These are phyloP conservation scores for Volutella citrinella DNA, from an alignment of 2,329 filamentous ascomycete genomes.

Conservation along the genomic window DNA sequence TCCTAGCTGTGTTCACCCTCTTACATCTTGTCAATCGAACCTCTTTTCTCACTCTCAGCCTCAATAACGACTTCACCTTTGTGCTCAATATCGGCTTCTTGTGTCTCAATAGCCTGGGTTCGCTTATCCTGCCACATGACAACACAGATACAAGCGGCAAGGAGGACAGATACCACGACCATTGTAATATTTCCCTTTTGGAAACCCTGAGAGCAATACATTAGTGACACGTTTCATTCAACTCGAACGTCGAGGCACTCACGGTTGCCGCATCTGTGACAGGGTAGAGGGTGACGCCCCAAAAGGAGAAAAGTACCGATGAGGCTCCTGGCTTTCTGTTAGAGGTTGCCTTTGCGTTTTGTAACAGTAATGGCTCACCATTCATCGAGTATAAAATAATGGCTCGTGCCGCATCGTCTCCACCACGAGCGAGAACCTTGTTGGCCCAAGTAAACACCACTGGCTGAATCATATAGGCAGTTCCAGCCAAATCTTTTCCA, in stretches of 20 bases:
- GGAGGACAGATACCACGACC: constrained; percentile 18
- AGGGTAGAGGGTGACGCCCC: constrained; percentile 36
- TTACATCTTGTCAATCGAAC: too few relatives aligned
- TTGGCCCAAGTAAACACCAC: constrained; percentile 40
- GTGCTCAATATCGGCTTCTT: constrained; percentile 5
- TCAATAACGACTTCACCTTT: background rate
- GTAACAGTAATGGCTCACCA: constrained; percentile 16
- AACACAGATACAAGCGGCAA: constrained; percentile 10
- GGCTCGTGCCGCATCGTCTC: constrained; percentile 35
- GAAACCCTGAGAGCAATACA: constrained; percentile 9
- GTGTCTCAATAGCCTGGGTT: constrained; percentile 5
- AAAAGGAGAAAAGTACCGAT: constrained; percentile 37
- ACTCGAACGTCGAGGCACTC: too few relatives aligned
- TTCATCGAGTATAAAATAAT: constrained; percentile 38
- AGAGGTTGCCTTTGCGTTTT: background rate
- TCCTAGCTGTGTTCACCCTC: too few relatives aligned
- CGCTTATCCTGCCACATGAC: constrained; percentile 16
- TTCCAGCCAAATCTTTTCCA: constrained; percentile 32
- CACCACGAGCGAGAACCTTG: constrained; percentile 31
- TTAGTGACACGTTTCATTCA: too few relatives aligned
- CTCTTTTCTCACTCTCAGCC: background rate
- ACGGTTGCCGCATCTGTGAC: constrained; percentile 35
- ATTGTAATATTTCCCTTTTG: constrained; percentile 34
- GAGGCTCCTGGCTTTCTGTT: constrained; percentile 28
- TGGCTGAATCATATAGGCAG: constrained; percentile 38